Conservation (phyloP, 345 rosid species). For the Gossypium australe region DNA sequence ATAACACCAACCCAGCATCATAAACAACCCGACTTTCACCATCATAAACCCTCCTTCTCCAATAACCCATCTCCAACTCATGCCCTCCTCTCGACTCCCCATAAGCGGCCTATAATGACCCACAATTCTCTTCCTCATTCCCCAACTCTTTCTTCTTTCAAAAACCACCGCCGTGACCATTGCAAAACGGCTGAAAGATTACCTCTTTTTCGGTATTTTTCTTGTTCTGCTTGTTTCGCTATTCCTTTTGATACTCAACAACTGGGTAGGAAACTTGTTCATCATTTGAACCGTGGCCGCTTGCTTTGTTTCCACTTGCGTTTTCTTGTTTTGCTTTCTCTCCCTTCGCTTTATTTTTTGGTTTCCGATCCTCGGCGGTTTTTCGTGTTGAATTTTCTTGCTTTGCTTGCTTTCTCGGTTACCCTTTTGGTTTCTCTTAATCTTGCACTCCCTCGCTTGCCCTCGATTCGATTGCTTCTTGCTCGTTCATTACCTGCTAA, state of each 20-base stretch:
- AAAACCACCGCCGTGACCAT: slow-evolving; percentile 8
- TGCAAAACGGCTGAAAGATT: slow-evolving; percentile 2
- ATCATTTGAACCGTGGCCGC: slow-evolving; percentile 47
- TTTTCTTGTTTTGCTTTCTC: slow-evolving; percentile 45
- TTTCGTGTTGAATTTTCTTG: slow-evolving; percentile 30
- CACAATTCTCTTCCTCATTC: slow-evolving; percentile 29
- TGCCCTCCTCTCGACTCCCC: slow-evolving; percentile 37
- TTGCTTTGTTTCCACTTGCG: slow-evolving; percentile 51
- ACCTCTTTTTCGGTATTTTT: slow-evolving; percentile 18
- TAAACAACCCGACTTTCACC: slow-evolving; percentile 12
- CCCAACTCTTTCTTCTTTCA: slow-evolving; percentile 33
- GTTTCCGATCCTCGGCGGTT: slow-evolving; percentile 29
- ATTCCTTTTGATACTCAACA: slow-evolving; percentile 30
- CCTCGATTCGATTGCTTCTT: slow-evolving; percentile 48
- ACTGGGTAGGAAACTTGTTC: slow-evolving; percentile 29
- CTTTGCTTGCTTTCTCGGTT: slow-evolving; percentile 32
- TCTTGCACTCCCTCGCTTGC: slow-evolving; percentile 56
- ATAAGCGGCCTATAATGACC: slow-evolving; percentile 41
- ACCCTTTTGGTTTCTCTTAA: slow-evolving; percentile 43
- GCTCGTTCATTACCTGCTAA: slow-evolving; percentile 53
- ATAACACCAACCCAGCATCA: neutral
- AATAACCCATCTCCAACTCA: slow-evolving; percentile 15
- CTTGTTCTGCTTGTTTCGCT: slow-evolving; percentile 25
- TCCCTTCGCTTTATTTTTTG: slow-evolving; percentile 43
- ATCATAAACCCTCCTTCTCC: slow-evolving; percentile 24